These are phyloP conservation scores for Calamus simplicifolius DNA, from an alignment of 176 grass and related monocot genomes.

Conservation along the genomic window DNA sequence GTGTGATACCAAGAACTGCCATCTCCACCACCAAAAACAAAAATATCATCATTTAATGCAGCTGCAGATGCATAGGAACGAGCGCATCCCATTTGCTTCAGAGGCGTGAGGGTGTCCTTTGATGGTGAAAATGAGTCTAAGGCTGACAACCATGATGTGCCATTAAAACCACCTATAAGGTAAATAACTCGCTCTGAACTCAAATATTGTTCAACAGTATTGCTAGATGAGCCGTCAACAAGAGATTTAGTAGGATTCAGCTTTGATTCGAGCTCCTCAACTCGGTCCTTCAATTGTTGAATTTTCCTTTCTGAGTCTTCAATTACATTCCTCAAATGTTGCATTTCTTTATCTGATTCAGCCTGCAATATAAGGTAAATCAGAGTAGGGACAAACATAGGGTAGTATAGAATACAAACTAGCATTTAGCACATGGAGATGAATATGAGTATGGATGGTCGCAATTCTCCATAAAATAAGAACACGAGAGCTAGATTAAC, in stretches of 20 bases:
- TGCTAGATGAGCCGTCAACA: conserved; percentile 10
- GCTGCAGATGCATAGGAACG: conserved; percentile 51
- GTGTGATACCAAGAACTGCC: conserved; percentile 30
- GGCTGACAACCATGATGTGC: conserved; percentile 46
- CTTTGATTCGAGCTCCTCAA: conserved; percentile 44
- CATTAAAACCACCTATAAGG: conserved; percentile 65
- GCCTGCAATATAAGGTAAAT: conserved; percentile 29
- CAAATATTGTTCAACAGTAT: conserved; percentile 11
- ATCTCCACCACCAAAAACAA: conserved; percentile 64
- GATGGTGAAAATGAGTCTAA: conserved; percentile 54
- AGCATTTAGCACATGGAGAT: too few relatives aligned
- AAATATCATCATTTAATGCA: conserved; percentile 48
- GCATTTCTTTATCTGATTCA: conserved; percentile 61
- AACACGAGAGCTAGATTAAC: too few relatives aligned
- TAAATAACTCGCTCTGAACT: conserved; percentile 23
- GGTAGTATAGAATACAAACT: too few relatives aligned
- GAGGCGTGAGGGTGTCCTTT: conserved; percentile 37
- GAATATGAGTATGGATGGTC: too few relatives aligned
- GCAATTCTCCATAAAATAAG: too few relatives aligned
- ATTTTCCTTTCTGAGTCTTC: conserved; percentile 43
- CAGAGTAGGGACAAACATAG: neutral
- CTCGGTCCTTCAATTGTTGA: conserved; percentile 35
- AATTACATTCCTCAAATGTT: conserved; percentile 37
- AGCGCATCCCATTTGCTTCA: conserved; percentile 48
- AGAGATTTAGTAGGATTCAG: conserved; percentile 28